Base-by-base conservation (phyloP, 768 basidiomycete species). In the Agrocybe pediades region DNA sequence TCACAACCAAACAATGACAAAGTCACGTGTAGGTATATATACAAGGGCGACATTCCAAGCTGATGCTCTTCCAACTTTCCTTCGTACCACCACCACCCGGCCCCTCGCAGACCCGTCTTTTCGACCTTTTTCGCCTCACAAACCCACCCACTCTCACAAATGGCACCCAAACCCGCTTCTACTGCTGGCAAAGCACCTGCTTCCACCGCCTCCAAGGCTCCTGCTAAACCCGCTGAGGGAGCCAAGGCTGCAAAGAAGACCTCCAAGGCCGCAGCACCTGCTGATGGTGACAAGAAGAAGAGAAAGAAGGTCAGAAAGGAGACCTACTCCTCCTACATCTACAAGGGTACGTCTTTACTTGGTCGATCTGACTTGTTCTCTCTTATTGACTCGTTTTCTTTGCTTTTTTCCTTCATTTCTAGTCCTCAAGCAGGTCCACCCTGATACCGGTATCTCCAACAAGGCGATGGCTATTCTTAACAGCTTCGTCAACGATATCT, bases 401-500 rank as follows among this genome's bases (percentile, higher is more conserved):
- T 44, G 29, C 13, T 20, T 39, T 21, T 23, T 19, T 41, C 33
- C 45, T 25, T n/a, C 3, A 9, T 21, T 26, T 57, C 6, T 53
- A 92, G 95, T 97, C 60, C 82, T 97, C 64, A 97, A 91, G 77
- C 96, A 97, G 77, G 94, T 97, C 59, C 95, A 96, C 77, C 96
- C 95, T 49, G 95, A 96, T 65, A 96, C 95, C 49, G 95, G 95
- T 87, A 96, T 97, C 82, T 96, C 94, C 33, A 96, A 93, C 84
- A 96, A 96, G 74, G 88, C 89, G 2, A 92, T 94, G 90, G 87
- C 90, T 58, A 94, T 95, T 65, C 76, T 93, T 41, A 92, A 94
- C 80, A 90, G 87, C 24, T 94, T 95, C 59, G 93, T 95, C 73
- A 94, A 95, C 66, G 92, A 94, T 61, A 93, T 95, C 70, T 95